Evolutionary conservation across 2,329 filamentous ascomycete genomes (phyloP).

Genomic region (Biscogniauxia marginata): DNA sequence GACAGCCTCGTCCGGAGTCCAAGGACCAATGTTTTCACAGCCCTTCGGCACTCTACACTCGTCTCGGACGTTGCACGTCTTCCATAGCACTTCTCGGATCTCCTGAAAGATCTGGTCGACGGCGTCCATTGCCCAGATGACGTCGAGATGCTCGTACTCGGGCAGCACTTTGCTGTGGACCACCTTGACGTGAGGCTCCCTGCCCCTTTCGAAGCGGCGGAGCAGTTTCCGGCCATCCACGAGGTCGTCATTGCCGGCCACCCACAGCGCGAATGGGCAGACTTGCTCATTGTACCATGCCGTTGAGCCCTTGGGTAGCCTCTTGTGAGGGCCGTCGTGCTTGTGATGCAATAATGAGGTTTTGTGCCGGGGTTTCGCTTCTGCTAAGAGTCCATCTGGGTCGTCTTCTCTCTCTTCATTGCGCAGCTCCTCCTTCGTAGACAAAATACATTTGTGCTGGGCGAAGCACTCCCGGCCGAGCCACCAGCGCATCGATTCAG

Average conservation of each 20-base stretch:
- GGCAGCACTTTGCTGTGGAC: conserved; percentile 82
- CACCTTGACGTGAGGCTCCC: conserved; percentile 77
- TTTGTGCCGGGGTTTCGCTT: conserved; percentile 26
- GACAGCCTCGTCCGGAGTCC: conserved; percentile 30
- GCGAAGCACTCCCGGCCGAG: conserved; percentile 80
- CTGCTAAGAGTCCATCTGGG: conserved; percentile 34
- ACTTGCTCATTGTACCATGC: conserved; percentile 81
- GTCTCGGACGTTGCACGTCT: conserved; percentile 59
- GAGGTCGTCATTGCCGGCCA: conserved; percentile 77
- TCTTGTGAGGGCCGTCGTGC: conserved; percentile 34
- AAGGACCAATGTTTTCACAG: conserved; percentile 53
- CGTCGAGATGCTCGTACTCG: conserved; percentile 90
- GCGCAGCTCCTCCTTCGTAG: conserved; percentile 68
- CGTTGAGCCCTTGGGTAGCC: conserved; percentile 47
- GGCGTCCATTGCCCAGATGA: conserved; percentile 91
- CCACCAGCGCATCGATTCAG: conserved; percentile 96
- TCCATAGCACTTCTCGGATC: conserved; percentile 80
- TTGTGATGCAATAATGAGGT: conserved; percentile 20
- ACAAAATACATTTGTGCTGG: conserved; percentile 79
- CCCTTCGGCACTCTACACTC: conserved; percentile 63
- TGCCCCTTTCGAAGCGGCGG: conserved; percentile 68
- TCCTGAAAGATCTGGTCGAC: conserved; percentile 81
- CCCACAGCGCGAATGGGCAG: conserved; percentile 86
- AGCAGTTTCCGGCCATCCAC: conserved; percentile 79
- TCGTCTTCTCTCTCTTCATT: conserved; percentile 64